Evolutionary conservation across 345 rosid species (phyloP).

Genomic region (Brassica cretica): DNA sequence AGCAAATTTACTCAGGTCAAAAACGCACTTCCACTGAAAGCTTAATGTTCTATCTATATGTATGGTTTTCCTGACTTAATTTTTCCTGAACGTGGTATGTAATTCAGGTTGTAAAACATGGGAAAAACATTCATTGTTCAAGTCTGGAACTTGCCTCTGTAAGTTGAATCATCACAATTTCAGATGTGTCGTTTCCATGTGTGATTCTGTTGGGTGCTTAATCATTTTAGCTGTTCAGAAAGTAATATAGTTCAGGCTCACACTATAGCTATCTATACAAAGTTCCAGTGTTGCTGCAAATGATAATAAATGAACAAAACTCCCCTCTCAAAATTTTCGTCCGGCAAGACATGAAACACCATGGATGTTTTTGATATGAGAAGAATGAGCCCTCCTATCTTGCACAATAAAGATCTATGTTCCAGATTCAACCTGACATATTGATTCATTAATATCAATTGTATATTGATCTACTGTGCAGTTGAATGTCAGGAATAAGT

Average conservation of each 20-base stretch:
- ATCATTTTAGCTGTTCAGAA: constrained; percentile 19
- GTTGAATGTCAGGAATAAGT: constrained; percentile 92
- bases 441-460: constrained; percentile 8
- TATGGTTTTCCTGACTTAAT: constrained; percentile 28
- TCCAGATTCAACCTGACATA: constrained; percentile 7
- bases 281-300: neutral
- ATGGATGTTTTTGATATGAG: constrained; percentile 15
- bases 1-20: constrained; percentile 88
- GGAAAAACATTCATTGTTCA: constrained; percentile 89
- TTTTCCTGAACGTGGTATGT: constrained; percentile 28
- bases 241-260: constrained; percentile 16
- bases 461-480: constrained; percentile 45
- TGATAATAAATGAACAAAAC: constrained; percentile 11
- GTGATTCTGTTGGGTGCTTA: constrained; percentile 14
- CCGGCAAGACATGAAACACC: constrained; percentile 20
- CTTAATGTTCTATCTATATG: constrained; percentile 14
- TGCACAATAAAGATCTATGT: constrained; percentile 9
- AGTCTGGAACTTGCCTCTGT: constrained; percentile 95
- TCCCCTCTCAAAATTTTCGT: neutral
- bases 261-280: constrained; percentile 1
- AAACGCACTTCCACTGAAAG: constrained; percentile 16
- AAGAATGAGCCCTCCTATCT: constrained; percentile 21
- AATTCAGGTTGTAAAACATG: constrained; percentile 79
- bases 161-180: constrained; percentile 44
- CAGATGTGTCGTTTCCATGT: constrained; percentile 6